Evolutionary conservation across 305 asterid genomes (phyloP), one percentile per base, ranked within the genome.

Genomic region (Fraxinus xanthoxyloides): DNA sequence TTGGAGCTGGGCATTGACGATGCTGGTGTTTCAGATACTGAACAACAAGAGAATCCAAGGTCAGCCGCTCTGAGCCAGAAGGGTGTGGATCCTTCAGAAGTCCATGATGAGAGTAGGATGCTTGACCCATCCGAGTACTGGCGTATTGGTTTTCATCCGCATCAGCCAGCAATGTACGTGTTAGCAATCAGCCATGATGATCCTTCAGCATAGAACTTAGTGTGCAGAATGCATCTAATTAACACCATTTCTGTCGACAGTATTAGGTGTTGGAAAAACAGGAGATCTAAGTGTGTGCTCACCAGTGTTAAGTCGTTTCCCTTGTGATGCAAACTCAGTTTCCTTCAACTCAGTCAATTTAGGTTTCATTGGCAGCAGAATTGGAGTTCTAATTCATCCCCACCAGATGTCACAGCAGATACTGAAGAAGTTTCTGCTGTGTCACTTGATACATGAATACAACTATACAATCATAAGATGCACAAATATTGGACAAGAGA

Each of bases 21-120:
- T 97, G 99, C 82, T 97, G 99, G 85, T 97, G 98, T 88, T 97
- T 97, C 87, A 97, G 90, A 86, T 91, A 95, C 87, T 97, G 99
- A 90, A 97, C 93, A 80, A 93, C 97, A 46, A 97, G 79, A 67
- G 99, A 93, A 85, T 97, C 99, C 88, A 97, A 86, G 30, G 95
- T 92, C 78, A 92, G 85, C 54, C 65, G 26, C 65, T 54, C 99
- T 15, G 87, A 51, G 76, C 80, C 88, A 28, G 91, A 86, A 81
- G 93, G 90, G 78, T 92, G 99, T 63, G 90, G 85, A 13, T 97
- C 98, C 72, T 82, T 85, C 21, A 77, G 82, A 85, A 87, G 90
- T 77, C 92, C 96, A 82, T 83, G 87, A 51, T 91, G 97, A 63
- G 91, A 83, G 77, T 90, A 85, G 51, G 94, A 78, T 34, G 81